phyloP scores from a whole-genome alignment of 2,329 filamentous ascomycete species.

The Curvularia spicifera region DNA sequence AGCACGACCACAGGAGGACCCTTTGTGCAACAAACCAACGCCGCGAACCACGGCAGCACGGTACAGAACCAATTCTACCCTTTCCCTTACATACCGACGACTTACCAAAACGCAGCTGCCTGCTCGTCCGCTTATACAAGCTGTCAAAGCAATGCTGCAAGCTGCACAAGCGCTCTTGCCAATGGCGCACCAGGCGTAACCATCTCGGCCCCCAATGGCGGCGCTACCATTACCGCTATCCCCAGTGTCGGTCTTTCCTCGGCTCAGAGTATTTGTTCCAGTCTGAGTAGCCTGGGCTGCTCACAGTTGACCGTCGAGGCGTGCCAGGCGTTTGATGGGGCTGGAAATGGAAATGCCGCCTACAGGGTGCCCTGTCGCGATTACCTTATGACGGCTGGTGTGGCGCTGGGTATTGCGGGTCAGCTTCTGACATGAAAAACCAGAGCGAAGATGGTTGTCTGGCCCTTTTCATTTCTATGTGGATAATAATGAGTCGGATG shows the following conservation, averaged over 20 bases:
- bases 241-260: conserved; percentile 37
- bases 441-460: neutral
- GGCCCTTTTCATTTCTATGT: conserved; percentile 26
- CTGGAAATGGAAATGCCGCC: conserved; percentile 44
- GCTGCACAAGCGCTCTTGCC: conserved; percentile 53
- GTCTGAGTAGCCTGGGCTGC: conserved; percentile 55
- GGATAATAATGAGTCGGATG: conserved; percentile 24
- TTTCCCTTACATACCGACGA: conserved; percentile 61
- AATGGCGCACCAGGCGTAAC: conserved; percentile 60
- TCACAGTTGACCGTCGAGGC: conserved; percentile 57
- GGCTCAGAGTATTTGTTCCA: conserved; percentile 43
- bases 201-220: conserved; percentile 56
- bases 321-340: conserved; percentile 52
- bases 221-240: conserved; percentile 57
- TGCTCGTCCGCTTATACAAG: conserved; percentile 62
- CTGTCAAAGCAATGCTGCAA: conserved; percentile 56
- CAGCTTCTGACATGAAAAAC: conserved; percentile 33
- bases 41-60: conserved; percentile 40
- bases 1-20: conserved; percentile 25
- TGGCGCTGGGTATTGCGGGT: conserved; percentile 54
- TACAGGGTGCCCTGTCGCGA: conserved; percentile 23
- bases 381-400: conserved; percentile 32
- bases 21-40: conserved; percentile 34
- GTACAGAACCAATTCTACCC: conserved; percentile 59
- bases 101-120: conserved; percentile 57